A percentile compares a stretch with the other conserved stretches of the same genome.
Conservation (phyloP, 2,329 filamentous ascomycete genomes). For the Biscogniauxia mediterranea region DNA sequence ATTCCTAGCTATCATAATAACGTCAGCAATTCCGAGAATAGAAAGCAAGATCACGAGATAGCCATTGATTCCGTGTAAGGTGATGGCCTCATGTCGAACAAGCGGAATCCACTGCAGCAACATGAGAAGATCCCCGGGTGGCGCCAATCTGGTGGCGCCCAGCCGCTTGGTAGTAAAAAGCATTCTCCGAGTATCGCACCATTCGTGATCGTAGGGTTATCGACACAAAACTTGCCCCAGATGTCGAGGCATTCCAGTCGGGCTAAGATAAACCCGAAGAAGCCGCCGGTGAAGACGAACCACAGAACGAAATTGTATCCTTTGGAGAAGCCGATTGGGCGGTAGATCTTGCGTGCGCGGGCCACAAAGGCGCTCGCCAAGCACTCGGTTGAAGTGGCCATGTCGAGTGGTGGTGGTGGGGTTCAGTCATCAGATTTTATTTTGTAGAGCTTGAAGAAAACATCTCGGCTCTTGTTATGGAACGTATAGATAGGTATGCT, state of each 20-base stretch:
- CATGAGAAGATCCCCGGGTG: conserved; percentile 43
- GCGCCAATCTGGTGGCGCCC: too few species aligned
- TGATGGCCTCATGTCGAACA: conserved; percentile 44
- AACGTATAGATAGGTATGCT: not conserved
- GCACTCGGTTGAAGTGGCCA: not conserved
- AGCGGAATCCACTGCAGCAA: conserved; percentile 47
- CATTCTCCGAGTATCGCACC: conserved; percentile 37
- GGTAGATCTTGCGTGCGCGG: conserved; percentile 36
- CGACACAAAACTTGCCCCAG: conserved; percentile 34
- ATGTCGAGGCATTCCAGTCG: conserved; percentile 49
- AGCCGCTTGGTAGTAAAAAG: conserved; percentile 38
- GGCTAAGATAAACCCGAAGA: conserved; percentile 47
- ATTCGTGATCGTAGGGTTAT: conserved; percentile 5
- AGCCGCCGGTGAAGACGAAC: conserved; percentile 43
- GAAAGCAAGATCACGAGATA: conserved; percentile 52
- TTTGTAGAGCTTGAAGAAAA: not conserved
- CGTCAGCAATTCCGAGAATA: conserved; percentile 44
- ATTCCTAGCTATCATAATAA: conserved; percentile 49
- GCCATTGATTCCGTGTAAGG: conserved; percentile 59
- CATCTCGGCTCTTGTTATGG: not conserved
- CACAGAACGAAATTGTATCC: conserved; percentile 57
- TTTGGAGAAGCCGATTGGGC: conserved; percentile 51
- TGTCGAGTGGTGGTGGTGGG: not conserved
- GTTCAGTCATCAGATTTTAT: not conserved
- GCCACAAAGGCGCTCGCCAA: not conserved